A percentile compares a stretch with the other conserved stretches of the same genome.
phyloP scores from a whole-genome alignment of 1,139 yeast genomes.

The Pichia sp. region DNA sequence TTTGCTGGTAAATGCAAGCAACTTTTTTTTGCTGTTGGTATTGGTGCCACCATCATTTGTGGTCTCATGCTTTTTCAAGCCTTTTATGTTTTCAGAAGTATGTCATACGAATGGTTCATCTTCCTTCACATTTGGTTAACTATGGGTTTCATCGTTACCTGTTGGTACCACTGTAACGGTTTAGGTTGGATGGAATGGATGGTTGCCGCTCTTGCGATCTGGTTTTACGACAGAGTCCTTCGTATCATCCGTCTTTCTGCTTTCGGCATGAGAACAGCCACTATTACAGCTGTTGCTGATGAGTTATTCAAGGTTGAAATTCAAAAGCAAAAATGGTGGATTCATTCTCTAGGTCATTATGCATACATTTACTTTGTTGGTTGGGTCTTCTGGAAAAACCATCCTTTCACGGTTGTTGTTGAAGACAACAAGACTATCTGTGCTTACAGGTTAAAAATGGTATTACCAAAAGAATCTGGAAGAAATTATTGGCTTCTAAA shows the following conservation, averaged over 20 bases:
- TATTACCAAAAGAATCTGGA: constrained; percentile 23
- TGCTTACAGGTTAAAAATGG: constrained; percentile 36
- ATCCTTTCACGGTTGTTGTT: constrained; percentile 38
- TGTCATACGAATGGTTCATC: constrained; percentile 43
- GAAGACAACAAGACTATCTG: constrained; percentile 21
- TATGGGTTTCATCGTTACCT: constrained; percentile 36
- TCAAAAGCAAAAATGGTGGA: constrained; percentile 42
- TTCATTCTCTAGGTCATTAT: constrained; percentile 40
- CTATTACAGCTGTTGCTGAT: constrained; percentile 23
- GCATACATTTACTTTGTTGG: constrained; percentile 37
- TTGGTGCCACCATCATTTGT: constrained; percentile 38
- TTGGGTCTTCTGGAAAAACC: constrained; percentile 35
- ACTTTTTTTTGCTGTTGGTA: constrained; percentile 36
- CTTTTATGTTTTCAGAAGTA: constrained; percentile 43
- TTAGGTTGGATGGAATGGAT: constrained; percentile 48
- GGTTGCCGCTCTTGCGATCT: constrained; percentile 39
- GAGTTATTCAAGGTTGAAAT: constrained; percentile 43
- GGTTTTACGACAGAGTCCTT: constrained; percentile 38
- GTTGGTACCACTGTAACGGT: constrained; percentile 40
- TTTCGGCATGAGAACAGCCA: constrained; percentile 38
- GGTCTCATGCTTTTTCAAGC: constrained; percentile 46
- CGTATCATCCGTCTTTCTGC: constrained; percentile 35
- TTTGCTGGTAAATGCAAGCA: constrained; percentile 23
- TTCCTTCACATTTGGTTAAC: constrained; percentile 38
- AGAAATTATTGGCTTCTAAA: constrained; percentile 22